Conservation (phyloP, 2,329 filamentous ascomycete species). For the Paracamarosporium sp. region DNA sequence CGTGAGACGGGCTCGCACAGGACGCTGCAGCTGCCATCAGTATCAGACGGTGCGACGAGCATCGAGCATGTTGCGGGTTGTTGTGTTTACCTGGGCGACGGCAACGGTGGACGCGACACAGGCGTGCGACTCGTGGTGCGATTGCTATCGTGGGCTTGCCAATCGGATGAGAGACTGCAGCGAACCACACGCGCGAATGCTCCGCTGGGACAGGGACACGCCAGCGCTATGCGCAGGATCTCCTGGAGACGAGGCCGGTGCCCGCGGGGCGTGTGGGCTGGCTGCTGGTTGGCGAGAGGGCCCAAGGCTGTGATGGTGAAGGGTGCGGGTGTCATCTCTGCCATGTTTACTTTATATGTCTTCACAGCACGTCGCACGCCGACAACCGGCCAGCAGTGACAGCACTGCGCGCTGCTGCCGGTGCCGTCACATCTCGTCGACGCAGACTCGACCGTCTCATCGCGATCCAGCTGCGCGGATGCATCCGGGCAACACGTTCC, state of each 20-base stretch:
- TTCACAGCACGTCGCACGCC: conserved; percentile 33
- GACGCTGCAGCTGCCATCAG: conserved; percentile 20
- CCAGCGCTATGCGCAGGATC: conserved; percentile 25
- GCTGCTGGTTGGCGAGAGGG: conserved; percentile 5
- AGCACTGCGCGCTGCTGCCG: conserved; percentile 25
- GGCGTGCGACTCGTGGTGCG: conserved; percentile 13
- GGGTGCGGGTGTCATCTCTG: conserved; percentile 7
- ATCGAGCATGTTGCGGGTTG: conserved; percentile 7
- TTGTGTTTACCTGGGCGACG: conserved; percentile 28
- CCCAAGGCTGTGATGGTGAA: neutral
- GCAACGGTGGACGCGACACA: conserved; percentile 9
- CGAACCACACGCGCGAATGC: conserved; percentile 28
- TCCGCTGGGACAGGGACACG: conserved; percentile 22
- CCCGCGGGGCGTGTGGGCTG: conserved; percentile 14
- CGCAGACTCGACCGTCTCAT: conserved; percentile 25
- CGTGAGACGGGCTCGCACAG: conserved; percentile 11
- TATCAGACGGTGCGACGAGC: conserved; percentile 16
- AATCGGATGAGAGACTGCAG: conserved; percentile 29
- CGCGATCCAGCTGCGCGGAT: conserved; percentile 18
- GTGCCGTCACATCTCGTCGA: conserved; percentile 24
- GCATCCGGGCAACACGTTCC: conserved; percentile 26
- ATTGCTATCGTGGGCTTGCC: conserved; percentile 19
- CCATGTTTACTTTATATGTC: conserved; percentile 40
- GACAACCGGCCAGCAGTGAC: conserved; percentile 21
- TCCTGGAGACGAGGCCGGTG: conserved; percentile 27